A percentile compares a stretch with the other conserved stretches of the same genome.
Evolutionary conservation across 2,329 filamentous ascomycete genomes (phyloP).

Genomic region (Calonectria naviculata): DNA sequence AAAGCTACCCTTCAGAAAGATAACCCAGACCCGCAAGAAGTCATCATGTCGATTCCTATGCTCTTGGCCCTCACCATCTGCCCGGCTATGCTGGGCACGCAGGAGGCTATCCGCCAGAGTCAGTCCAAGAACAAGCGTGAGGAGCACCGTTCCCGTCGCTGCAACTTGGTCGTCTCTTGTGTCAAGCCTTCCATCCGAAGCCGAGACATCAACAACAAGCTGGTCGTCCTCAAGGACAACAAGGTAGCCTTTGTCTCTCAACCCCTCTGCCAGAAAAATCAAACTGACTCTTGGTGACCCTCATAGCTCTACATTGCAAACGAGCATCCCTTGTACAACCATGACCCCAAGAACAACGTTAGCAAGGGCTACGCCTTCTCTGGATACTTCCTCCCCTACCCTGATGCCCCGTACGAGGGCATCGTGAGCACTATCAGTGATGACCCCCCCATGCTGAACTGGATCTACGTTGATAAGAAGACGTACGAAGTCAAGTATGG

Average conservation of each 20-base stretch:
- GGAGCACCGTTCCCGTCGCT: constrained; percentile 59
- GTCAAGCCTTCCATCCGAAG: constrained; percentile 58
- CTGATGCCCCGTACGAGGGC: constrained; percentile 59
- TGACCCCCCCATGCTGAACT: constrained; percentile 61
- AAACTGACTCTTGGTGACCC: background rate
- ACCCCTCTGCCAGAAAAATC: background rate
- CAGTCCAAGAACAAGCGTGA: constrained; percentile 58
- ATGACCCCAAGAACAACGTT: constrained; percentile 50
- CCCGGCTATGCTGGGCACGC: constrained; percentile 55
- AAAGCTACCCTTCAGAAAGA: constrained; percentile 38
- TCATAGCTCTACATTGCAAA: constrained; percentile 43
- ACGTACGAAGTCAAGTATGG: constrained; percentile 61
- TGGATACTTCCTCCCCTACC: constrained; percentile 68
- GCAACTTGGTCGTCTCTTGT: constrained; percentile 59
- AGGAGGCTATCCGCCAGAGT: constrained; percentile 59
- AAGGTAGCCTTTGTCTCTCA: constrained; percentile 38
- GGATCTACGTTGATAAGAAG: constrained; percentile 59
- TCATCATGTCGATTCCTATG: constrained; percentile 44
- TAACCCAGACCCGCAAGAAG: constrained; percentile 38
- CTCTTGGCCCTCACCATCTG: constrained; percentile 43
- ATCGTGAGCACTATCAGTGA: constrained; percentile 61
- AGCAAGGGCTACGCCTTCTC: constrained; percentile 65
- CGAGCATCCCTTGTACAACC: constrained; percentile 39
- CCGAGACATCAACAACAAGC: constrained; percentile 55
- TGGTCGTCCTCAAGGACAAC: constrained; percentile 57